A percentile compares a stretch with the other conserved stretches of the same genome.
Evolutionary conservation across 2,329 filamentous ascomycete genomes (phyloP).

Genomic region (Pseudogymnoascus sp.): DNA sequence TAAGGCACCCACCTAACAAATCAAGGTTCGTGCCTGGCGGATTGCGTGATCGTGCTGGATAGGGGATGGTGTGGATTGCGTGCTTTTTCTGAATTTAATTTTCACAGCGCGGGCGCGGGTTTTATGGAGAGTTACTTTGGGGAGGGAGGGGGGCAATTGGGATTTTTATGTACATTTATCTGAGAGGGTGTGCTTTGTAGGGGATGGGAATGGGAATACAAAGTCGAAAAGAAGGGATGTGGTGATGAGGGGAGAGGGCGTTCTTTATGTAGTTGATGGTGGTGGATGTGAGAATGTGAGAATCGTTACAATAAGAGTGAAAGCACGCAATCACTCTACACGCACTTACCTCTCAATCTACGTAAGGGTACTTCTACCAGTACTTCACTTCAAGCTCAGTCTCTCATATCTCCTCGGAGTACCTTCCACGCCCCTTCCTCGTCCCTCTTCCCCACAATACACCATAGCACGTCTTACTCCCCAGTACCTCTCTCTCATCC

Average conservation of each 20-base stretch:
- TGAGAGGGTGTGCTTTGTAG: neutral
- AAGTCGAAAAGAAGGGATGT: neutral
- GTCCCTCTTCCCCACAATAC: neutral
- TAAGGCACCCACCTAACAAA: neutral
- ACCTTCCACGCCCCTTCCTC: neutral
- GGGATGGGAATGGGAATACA: neutral
- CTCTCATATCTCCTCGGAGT: neutral
- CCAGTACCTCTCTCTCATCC: neutral
- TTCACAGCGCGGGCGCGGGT: neutral
- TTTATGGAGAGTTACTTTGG: neutral
- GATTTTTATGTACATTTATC: neutral
- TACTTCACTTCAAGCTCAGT: neutral
- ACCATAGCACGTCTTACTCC: constrained; percentile 1
- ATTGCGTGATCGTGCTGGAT: neutral
- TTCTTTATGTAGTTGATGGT: constrained; percentile 1
- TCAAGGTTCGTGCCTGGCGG: constrained; percentile 5
- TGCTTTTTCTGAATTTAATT: constrained; percentile 1
- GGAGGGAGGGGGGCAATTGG: neutral
- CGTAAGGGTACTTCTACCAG: neutral
- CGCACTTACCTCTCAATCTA: neutral
- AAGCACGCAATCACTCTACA: neutral
- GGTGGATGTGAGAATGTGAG: neutral
- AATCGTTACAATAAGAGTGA: neutral
- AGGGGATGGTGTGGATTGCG: neutral
- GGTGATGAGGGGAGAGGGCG: neutral